Base-by-base conservation (phyloP, 306 rosid species). In the Malus orientalis region DNA sequence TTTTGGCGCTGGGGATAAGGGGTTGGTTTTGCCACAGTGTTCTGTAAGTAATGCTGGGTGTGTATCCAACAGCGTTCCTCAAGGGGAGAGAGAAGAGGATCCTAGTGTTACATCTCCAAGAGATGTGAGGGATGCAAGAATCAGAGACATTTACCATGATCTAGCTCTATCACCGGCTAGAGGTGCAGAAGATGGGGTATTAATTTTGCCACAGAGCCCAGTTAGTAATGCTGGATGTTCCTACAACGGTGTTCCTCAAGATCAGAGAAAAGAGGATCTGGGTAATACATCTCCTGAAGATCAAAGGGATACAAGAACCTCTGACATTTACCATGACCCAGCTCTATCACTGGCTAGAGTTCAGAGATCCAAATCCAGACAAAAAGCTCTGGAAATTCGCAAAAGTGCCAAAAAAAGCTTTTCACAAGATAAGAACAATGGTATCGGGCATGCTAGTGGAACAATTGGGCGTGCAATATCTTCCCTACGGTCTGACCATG, bases 351-450 rank as follows among this genome's bases (percentile, higher is more conserved):
- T 88, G 81, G 93, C 90, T 67, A 90, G 88, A 88, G 59, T 96
- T 81, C 96, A 86, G 57, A 87, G 98, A 77, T 96, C 99, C 15
- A 96, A 82, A 88, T 81, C 98, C 2, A 88, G 99, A 84, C 96
- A 96, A 87, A 91, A 49, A 78, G 99, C 97, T 78, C 67, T 93
- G 69, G 86, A 87, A 87, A 75, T 79, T 66, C 98, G 97, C 53
- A 85, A 80, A 69, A 87, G 97, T 81, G 88, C 84, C 54, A 87
- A 88, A 6, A 89, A 74, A 79, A 76, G 36, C 67, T 47, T 62
- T 63, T 69, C 84, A 54, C 71, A 73, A 64, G 79, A 76, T 44
- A 88, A 78, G 71, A 78, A 64, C 63, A 76, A 73, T 65, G 83
- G 49, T 57, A 73, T 67, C 45, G 67, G 71, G 23, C 53, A 44